These are phyloP conservation scores for Triticum timopheevii DNA, from an alignment of 176 grass and related monocot genomes.

Conservation along the genomic window DNA sequence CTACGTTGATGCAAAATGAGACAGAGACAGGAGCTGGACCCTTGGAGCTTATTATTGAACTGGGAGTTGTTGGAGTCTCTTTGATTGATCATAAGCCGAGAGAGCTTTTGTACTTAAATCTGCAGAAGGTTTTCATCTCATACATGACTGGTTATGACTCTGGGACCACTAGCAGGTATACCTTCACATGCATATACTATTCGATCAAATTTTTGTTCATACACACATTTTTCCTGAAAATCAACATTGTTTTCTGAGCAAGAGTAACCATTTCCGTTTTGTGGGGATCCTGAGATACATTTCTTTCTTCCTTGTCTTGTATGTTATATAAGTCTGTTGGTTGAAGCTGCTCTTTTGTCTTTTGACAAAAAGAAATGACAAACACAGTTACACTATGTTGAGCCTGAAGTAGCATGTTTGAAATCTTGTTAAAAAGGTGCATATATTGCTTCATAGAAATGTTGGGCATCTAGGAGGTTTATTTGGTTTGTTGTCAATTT, in stretches of 20 bases:
- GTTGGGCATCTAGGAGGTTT: neutral
- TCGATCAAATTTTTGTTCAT: neutral
- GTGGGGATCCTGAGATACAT: constrained; percentile 5
- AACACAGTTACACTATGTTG: neutral
- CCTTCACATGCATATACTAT: neutral
- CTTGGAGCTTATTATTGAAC: constrained; percentile 90
- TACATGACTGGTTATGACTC: constrained; percentile 83
- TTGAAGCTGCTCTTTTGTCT: constrained; percentile 15
- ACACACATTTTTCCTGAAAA: neutral
- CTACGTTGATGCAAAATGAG: constrained; percentile 38
- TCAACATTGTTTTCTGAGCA: constrained; percentile 5
- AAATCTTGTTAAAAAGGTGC: constrained; percentile 1
- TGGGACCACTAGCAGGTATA: constrained; percentile 89
- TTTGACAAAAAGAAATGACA: constrained; percentile 5
- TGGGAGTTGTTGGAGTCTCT: constrained; percentile 90
- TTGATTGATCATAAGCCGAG: constrained; percentile 91
- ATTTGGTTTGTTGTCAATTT: neutral
- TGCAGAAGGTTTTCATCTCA: constrained; percentile 87
- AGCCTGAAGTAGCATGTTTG: neutral
- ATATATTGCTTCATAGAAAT: neutral
- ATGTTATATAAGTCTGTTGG: constrained; percentile 5
- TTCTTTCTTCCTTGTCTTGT: constrained; percentile 11
- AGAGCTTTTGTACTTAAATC: constrained; percentile 84
- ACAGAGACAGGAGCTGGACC: constrained; percentile 38
- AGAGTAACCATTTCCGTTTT: constrained; percentile 13